Evolutionary conservation across 2,329 filamentous ascomycete genomes (phyloP), one percentile per base, ranked within the genome.

Genomic region (Aspergillus floridensis): DNA sequence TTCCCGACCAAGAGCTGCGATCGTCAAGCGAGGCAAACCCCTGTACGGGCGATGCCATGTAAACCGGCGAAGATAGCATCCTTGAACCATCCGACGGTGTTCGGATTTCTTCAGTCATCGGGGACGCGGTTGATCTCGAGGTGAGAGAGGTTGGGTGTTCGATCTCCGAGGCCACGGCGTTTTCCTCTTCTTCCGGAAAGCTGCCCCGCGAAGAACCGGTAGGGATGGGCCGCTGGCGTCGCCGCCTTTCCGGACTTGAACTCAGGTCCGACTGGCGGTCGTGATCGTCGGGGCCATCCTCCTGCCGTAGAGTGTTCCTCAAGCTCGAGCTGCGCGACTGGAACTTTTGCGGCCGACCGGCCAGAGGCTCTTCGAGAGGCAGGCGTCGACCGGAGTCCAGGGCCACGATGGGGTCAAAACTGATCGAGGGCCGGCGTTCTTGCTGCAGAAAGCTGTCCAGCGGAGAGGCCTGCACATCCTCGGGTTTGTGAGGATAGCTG

Each of bases 71-170:
- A 10, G 75, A 64, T 19, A 70, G 66, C 31, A 76, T 72, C 53
- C 68, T 72, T 32, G 66, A 66, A 32, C 66, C 65, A 55, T 77
- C 76, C 16, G 76, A 75, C 19, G 77, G 77, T 2, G 77, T 80
- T 49, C 71, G 74, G 32, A 76, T 57, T 60, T 79, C 77, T 16
- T 78, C 76, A 3, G 65, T 71, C 19, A 73, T 49, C 10, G 77
- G 74, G 16, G 78, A 80, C 32, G 71, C 74, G 11, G 78, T 79
- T 2, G 77, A 79, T 2, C 76, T 66, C 5, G 78, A 80, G 12
- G 77, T 79, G 51, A 80, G 70, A 14, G 78, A 80, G 0, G 75
- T 77, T 16, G 75, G 75, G 29, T 69, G 74, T 24, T 76, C 75
- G 21, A 73, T 53, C 14, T 75, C 73, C 24, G 66, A 57, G 49